phyloP scores from a whole-genome alignment of 495 filamentous ascomycete genomes.

The Niebla homalea region DNA sequence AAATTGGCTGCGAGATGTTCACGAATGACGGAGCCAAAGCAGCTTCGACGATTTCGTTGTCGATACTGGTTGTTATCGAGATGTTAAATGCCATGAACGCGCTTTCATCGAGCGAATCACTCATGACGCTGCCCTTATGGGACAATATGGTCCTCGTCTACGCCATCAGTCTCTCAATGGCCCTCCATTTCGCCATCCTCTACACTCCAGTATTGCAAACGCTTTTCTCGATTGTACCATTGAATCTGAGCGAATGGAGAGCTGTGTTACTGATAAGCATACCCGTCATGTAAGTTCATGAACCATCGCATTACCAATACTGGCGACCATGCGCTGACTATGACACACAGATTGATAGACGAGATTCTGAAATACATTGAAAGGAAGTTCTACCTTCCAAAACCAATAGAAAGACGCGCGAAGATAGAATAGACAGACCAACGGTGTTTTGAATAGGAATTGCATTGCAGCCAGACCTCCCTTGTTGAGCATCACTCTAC shows the following conservation, averaged over 20 bases:
- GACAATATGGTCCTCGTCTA: conserved; percentile 96
- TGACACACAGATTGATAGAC: conserved; percentile 60
- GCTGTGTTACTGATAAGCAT: conserved; percentile 80
- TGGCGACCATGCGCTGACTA: background rate
- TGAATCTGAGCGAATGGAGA: conserved; percentile 86
- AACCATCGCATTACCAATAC: background rate
- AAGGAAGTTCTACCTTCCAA: conserved; percentile 39
- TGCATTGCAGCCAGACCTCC: too few species aligned
- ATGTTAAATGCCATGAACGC: conserved; percentile 99
- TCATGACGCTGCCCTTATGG: conserved; percentile 87
- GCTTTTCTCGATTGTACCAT: conserved; percentile 81
- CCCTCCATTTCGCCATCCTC: conserved; percentile 82
- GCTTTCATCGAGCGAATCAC: conserved; percentile 84
- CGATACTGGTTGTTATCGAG: conserved; percentile 90
- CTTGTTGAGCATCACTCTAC: too few species aligned
- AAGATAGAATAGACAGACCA: conserved; percentile 15
- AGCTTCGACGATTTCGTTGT: conserved; percentile 90
- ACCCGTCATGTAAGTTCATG: conserved; percentile 74
- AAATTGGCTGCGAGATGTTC: conserved; percentile 94
- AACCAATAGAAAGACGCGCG: conserved; percentile 13
- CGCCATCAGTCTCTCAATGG: conserved; percentile 90
- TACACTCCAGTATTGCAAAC: conserved; percentile 83
- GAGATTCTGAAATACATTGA: conserved; percentile 77
- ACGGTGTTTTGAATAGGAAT: too few species aligned
- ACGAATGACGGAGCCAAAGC: conserved; percentile 75